Percentiles rank a stretch among this genome's conserved stretches.
Evolutionary conservation across 2,329 filamentous ascomycete species (phyloP).

Genomic region (Trichoderma sp.): DNA sequence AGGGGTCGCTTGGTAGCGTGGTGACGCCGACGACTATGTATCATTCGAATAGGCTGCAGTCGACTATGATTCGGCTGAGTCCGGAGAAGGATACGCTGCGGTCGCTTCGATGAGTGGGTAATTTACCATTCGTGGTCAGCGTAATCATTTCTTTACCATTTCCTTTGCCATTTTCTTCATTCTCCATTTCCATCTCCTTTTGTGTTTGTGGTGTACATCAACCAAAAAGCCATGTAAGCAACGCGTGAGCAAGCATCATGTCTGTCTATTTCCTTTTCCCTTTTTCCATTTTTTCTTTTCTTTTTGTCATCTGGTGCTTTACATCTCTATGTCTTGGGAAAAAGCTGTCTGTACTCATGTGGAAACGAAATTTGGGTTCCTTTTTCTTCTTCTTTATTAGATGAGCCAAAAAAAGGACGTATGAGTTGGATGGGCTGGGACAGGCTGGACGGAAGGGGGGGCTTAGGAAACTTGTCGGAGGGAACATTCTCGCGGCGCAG

Average conservation of each 20-base stretch:
- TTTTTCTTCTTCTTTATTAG: background rate
- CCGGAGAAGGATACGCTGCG: slow-evolving; percentile 25
- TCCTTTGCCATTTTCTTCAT: background rate
- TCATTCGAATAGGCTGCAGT: slow-evolving; percentile 21
- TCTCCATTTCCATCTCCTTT: background rate
- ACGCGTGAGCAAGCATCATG: background rate
- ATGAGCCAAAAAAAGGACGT: background rate
- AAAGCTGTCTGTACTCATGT: background rate
- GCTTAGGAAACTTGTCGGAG: background rate
- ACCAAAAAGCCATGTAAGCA: slow-evolving; percentile 3
- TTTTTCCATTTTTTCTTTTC: background rate
- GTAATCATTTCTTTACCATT: background rate
- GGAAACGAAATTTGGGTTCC: background rate
- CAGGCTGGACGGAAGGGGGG: background rate
- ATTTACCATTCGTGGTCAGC: background rate
- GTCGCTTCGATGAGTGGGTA: slow-evolving; percentile 9
- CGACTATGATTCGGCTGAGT: slow-evolving; percentile 24
- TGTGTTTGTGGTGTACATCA: background rate
- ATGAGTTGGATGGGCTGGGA: background rate
- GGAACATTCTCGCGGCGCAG: background rate
- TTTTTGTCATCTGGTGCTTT: background rate
- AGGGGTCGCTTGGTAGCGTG: slow-evolving; percentile 32
- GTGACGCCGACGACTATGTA: slow-evolving; percentile 21
- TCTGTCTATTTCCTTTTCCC: background rate
- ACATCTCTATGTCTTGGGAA: background rate